Evolutionary conservation across 2,329 filamentous ascomycete species (phyloP).

Genomic region (Colletotrichum theobromicola): DNA sequence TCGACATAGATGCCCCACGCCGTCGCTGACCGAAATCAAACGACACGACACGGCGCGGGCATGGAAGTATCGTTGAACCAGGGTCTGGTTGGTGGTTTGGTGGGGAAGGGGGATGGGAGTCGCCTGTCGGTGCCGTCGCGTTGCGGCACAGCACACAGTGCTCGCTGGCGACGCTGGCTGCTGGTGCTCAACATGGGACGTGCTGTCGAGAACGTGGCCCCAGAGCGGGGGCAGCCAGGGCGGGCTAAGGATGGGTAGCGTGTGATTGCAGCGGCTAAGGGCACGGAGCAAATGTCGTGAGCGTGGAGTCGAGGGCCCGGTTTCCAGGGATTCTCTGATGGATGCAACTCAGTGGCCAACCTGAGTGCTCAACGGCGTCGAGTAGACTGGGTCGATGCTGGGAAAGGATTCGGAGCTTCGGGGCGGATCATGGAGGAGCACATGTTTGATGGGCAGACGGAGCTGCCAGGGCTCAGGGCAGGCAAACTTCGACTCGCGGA

Average conservation of each 20-base stretch:
- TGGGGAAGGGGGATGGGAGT: not conserved
- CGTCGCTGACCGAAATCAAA: slow-evolving; percentile 20
- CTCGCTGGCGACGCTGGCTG: not conserved
- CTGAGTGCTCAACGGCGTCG: not conserved
- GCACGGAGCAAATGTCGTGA: slow-evolving; percentile 18
- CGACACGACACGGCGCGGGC: slow-evolving; percentile 16
- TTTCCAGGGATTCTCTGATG: slow-evolving; percentile 13
- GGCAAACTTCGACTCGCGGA: slow-evolving; percentile 2
- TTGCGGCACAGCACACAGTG: slow-evolving; percentile 20
- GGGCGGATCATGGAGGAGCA: slow-evolving; percentile 12
- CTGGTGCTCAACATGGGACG: slow-evolving; percentile 15
- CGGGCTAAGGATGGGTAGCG: slow-evolving; percentile 9
- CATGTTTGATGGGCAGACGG: slow-evolving; percentile 3
- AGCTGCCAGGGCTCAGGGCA: not conserved
- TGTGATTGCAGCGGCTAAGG: slow-evolving; percentile 19
- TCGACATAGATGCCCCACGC: slow-evolving; percentile 12
- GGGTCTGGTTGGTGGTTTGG: slow-evolving; percentile 13
- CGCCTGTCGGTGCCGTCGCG: slow-evolving; percentile 1
- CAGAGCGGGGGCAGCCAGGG: slow-evolving; percentile 10
- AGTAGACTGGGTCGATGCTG: not conserved
- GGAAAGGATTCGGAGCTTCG: slow-evolving; percentile 5
- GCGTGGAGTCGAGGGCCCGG: slow-evolving; percentile 2
- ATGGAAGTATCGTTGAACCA: slow-evolving; percentile 1
- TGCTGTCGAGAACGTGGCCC: slow-evolving; percentile 22
- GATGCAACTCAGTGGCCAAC: slow-evolving; percentile 4